Percentiles rank a stretch among this genome's conserved stretches.
phyloP scores from a whole-genome alignment of 768 basidiomycete genomes.

The Chalciporus chontae region DNA sequence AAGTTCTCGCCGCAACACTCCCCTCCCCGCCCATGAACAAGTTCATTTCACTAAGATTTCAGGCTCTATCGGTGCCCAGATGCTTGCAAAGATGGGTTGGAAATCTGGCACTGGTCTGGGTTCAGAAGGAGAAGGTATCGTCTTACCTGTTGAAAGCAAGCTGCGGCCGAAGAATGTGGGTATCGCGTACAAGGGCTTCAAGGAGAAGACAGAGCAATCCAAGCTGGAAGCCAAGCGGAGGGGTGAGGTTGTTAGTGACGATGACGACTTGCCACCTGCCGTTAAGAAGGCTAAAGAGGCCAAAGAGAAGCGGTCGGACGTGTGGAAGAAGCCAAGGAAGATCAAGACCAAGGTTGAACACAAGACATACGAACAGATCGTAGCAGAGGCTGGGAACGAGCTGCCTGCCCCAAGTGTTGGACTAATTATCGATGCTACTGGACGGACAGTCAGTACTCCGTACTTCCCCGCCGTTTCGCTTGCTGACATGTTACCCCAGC shows the following conservation, averaged over 20 bases:
- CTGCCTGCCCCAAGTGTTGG: constrained; percentile 57
- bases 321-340: constrained; percentile 86
- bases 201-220: constrained; percentile 83
- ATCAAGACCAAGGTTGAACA: constrained; percentile 84
- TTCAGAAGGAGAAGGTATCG: constrained; percentile 70
- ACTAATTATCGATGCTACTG: constrained; percentile 91
- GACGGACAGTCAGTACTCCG: constrained; percentile 68
- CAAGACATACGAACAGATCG: constrained; percentile 95
- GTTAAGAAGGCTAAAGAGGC: constrained; percentile 44
- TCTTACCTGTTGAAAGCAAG: constrained; percentile 84
- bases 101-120: constrained; percentile 78
- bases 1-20: constrained; percentile 42
- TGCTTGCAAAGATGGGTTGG: constrained; percentile 98
- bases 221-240: constrained; percentile 74
- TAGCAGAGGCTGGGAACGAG: constrained; percentile 80
- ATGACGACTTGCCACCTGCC: constrained; percentile 41
- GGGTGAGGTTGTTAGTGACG: constrained; percentile 73
- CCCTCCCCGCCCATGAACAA: constrained; percentile 61
- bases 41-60: constrained; percentile 82
- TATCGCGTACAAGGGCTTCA: constrained; percentile 84
- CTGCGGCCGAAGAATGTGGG: constrained; percentile 83
- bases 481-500: constrained; percentile 40
- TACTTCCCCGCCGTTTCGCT: background rate
- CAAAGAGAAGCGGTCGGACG: constrained; percentile 65
- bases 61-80: constrained; percentile 77